A percentile compares a stretch with the other conserved stretches of the same genome.
Conservation (phyloP, 345 rosid genomes). For the Bruguiera gymnorhiza region DNA sequence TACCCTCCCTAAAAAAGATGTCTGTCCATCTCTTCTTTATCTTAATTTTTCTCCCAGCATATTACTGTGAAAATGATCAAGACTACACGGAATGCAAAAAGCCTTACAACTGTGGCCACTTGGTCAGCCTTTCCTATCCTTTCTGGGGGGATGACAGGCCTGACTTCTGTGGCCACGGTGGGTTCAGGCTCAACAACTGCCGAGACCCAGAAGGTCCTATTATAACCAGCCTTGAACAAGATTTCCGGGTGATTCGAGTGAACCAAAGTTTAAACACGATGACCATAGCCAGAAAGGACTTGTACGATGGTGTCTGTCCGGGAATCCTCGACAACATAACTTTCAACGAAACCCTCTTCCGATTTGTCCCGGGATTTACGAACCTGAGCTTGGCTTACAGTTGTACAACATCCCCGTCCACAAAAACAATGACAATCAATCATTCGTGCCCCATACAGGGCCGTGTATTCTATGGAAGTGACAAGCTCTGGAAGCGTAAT, state of each 20-base stretch:
- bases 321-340: background rate
- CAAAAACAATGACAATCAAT: background rate
- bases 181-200: slow-evolving; percentile 35
- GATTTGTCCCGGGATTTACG: background rate
- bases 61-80: slow-evolving; percentile 16
- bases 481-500: background rate
- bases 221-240: background rate
- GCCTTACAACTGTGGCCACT: slow-evolving; percentile 32
- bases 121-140: slow-evolving; percentile 34
- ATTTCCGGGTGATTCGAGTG: slow-evolving; percentile 5
- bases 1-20: background rate
- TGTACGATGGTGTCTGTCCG: slow-evolving; percentile 20
- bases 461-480: background rate
- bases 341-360: background rate
- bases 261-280: background rate
- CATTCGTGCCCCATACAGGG: background rate
- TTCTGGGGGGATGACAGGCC: slow-evolving; percentile 43
- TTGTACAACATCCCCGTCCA: slow-evolving; percentile 5
- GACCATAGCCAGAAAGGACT: slow-evolving; percentile 20
- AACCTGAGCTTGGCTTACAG: slow-evolving; percentile 29
- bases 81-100: slow-evolving; percentile 23
- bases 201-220: background rate
- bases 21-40: slow-evolving; percentile 15
- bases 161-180: slow-evolving; percentile 30
- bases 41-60: slow-evolving; percentile 21